Evolutionary conservation across 2,329 filamentous ascomycete species (phyloP).

Genomic region (Fusarium euwallaceae): DNA sequence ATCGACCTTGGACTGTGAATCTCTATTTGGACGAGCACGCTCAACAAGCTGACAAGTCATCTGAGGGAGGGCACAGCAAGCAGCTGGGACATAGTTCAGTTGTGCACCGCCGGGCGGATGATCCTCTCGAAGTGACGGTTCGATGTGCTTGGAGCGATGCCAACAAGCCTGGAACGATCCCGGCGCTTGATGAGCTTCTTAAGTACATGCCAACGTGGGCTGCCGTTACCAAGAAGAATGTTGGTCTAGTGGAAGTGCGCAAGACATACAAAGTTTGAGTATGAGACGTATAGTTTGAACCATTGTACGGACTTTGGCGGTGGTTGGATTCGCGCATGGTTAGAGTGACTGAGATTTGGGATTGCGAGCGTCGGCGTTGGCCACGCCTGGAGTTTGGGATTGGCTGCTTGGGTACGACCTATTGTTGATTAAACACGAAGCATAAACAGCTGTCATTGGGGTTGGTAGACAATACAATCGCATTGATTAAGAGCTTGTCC

Average conservation of each 20-base stretch:
- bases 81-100: constrained; percentile 2
- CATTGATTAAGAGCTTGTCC: background rate
- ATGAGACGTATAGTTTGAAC: background rate
- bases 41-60: background rate
- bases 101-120: constrained; percentile 1
- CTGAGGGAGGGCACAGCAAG: background rate
- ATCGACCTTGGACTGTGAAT: constrained; percentile 77
- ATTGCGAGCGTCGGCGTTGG: constrained; percentile 16
- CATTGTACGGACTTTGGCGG: background rate
- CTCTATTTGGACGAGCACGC: constrained; percentile 43
- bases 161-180: constrained; percentile 78
- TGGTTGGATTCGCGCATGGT: constrained; percentile 8
- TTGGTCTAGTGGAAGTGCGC: constrained; percentile 85
- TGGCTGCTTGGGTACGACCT: constrained; percentile 18
- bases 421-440: constrained; percentile 24
- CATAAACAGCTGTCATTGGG: constrained; percentile 17
- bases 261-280: constrained; percentile 64
- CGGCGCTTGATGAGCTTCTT: constrained; percentile 84
- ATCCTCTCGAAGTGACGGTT: constrained; percentile 71
- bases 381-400: constrained; percentile 32
- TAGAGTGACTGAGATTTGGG: constrained; percentile 15
- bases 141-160: constrained; percentile 91
- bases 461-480: constrained; percentile 5
- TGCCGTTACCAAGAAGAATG: constrained; percentile 78
- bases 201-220: constrained; percentile 86